Conservation (phyloP, 768 basidiomycete genomes). For the Leucogyrophana mollusca region DNA sequence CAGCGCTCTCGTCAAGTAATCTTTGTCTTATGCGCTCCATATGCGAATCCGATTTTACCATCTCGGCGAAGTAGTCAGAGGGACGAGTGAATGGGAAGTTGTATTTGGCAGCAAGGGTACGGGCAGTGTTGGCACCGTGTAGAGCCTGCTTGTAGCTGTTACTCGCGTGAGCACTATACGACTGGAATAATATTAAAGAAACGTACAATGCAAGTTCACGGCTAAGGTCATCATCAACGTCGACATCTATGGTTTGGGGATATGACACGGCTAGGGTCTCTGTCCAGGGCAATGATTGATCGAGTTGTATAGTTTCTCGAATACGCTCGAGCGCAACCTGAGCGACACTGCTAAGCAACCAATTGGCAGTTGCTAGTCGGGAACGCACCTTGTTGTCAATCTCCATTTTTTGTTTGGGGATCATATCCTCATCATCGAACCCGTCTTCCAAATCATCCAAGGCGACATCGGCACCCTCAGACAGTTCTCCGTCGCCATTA, state of each 20-base stretch:
- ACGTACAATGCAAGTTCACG: slow-evolving; percentile 92
- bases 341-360: not conserved
- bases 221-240: slow-evolving; percentile 86
- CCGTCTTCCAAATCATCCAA: slow-evolving; percentile 68
- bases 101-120: slow-evolving; percentile 72
- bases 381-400: slow-evolving; percentile 73
- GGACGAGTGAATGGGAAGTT: slow-evolving; percentile 89
- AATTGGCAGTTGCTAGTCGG: too few relatives aligned
- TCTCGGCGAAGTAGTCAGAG: slow-evolving; percentile 94
- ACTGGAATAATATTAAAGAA: slow-evolving; percentile 1
- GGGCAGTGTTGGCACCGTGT: slow-evolving; percentile 75
- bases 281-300: slow-evolving; percentile 77
- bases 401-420: slow-evolving; percentile 80
- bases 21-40: slow-evolving; percentile 96
- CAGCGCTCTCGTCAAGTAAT: slow-evolving; percentile 82
- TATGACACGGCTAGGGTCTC: slow-evolving; percentile 76
- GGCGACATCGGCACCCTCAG: slow-evolving; percentile 47
- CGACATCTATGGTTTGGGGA: slow-evolving; percentile 70
- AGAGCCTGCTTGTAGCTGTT: slow-evolving; percentile 94
- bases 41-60: slow-evolving; percentile 96
- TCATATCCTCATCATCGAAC: slow-evolving; percentile 72
- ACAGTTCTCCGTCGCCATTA: slow-evolving; percentile 28
- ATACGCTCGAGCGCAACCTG: slow-evolving; percentile 82
- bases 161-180: not conserved
- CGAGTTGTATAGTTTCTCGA: slow-evolving; percentile 72